A percentile compares a stretch with the other conserved stretches of the same genome.
Evolutionary conservation across 805 yeast species (phyloP).

Genomic region (Tetrapisispora iriomotensis): DNA sequence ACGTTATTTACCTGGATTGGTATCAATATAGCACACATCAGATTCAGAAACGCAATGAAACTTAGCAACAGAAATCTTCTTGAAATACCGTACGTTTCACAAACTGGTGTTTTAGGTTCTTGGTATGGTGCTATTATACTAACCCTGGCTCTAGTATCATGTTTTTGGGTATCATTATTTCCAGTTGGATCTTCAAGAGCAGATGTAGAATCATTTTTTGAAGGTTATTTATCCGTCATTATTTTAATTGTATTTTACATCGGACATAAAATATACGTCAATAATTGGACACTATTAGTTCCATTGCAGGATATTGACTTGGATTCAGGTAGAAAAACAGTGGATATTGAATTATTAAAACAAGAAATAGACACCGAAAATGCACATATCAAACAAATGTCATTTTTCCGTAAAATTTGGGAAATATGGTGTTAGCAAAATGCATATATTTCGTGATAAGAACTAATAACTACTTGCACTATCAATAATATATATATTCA

Average conservation of each 20-base stretch:
- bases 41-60: constrained; percentile 47
- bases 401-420: constrained; percentile 35
- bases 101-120: constrained; percentile 56
- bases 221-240: constrained; percentile 57
- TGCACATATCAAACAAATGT: constrained; percentile 30
- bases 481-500: too few species aligned
- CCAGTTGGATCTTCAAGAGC: constrained; percentile 48
- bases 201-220: constrained; percentile 45
- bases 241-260: constrained; percentile 48
- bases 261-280: constrained; percentile 47
- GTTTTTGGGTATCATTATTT: constrained; percentile 70
- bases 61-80: constrained; percentile 47
- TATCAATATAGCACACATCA: constrained; percentile 40
- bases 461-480: not conserved
- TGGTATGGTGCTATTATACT: constrained; percentile 45
- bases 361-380: constrained; percentile 42
- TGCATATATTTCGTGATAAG: too few species aligned
- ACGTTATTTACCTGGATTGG: constrained; percentile 47
- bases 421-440: constrained; percentile 42
- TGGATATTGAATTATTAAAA: constrained; percentile 40
- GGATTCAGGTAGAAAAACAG: constrained; percentile 46
- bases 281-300: constrained; percentile 29
- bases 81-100: constrained; percentile 55
- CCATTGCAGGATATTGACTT: constrained; percentile 44
- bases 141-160: constrained; percentile 50